Conservation (phyloP, 1,139 yeast species). For the Saccharomyces pastorianus region DNA sequence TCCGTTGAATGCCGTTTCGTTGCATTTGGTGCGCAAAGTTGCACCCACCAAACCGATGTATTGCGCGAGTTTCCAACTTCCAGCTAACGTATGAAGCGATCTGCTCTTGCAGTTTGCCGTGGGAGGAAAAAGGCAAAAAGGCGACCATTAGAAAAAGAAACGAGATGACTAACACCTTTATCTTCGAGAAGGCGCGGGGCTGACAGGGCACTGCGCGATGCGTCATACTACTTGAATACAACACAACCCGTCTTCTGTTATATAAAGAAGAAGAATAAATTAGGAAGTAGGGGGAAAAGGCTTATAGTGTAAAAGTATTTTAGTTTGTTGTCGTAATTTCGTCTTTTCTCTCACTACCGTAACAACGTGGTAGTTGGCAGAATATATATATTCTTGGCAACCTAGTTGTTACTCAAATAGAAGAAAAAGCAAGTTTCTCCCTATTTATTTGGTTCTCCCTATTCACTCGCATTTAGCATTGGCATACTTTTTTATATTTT, state of each 20-base stretch:
- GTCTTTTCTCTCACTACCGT: neutral
- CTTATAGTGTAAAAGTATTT: neutral
- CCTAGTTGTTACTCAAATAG: neutral
- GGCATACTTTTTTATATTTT: neutral
- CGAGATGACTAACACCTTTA: neutral
- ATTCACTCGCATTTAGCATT: neutral
- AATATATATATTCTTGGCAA: neutral
- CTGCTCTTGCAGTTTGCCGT: neutral
- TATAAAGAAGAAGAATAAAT: neutral
- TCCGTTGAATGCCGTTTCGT: constrained; percentile 40
- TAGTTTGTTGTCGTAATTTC: neutral
- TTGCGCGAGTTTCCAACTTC: constrained; percentile 74
- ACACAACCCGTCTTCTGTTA: neutral
- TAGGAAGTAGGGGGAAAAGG: neutral
- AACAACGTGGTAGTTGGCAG: neutral
- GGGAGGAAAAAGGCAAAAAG: neutral
- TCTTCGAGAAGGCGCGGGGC: constrained; percentile 1
- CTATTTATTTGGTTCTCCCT: neutral
- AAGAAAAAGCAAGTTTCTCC: neutral
- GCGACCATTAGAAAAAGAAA: neutral
- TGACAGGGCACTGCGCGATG: neutral
- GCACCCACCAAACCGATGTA: constrained; percentile 97
- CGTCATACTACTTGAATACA: neutral
- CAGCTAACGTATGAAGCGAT: constrained; percentile 31
- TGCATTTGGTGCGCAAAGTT: constrained; percentile 85